These are phyloP conservation scores for Dendrobium catenatum DNA, from an alignment of 106 monocot species.

Conservation along the genomic window DNA sequence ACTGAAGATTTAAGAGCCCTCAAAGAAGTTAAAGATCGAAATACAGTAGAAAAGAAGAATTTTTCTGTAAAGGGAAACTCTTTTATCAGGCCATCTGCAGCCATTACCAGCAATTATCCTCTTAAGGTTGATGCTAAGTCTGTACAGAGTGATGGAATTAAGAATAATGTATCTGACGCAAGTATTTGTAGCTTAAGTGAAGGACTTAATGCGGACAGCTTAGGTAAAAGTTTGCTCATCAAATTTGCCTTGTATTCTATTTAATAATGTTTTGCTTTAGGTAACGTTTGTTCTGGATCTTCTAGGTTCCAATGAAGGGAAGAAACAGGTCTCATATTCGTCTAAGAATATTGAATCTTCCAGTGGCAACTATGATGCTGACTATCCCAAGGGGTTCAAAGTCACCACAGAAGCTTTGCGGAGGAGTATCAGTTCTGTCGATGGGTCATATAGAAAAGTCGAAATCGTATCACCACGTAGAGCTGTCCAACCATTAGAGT, in stretches of 20 bases:
- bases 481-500: conserved; percentile 7
- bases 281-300: conserved; percentile 1
- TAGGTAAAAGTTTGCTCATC: conserved; percentile 20
- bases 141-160: background rate
- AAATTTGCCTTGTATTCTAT: background rate
- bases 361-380: conserved; percentile 12
- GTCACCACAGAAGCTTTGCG: conserved; percentile 4
- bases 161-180: conserved; percentile 11
- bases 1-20: conserved; percentile 27
- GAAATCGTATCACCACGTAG: conserved; percentile 4
- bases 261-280: background rate
- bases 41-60: conserved; percentile 33
- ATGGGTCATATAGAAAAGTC: conserved; percentile 9
- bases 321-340: conserved; percentile 6
- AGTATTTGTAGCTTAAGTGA: conserved; percentile 12
- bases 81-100: conserved; percentile 8
- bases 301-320: conserved; percentile 34
- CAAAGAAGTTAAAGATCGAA: conserved; percentile 27
- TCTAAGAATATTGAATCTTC: conserved; percentile 25
- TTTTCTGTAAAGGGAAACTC: conserved; percentile 24
- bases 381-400: conserved; percentile 21
- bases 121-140: conserved; percentile 25
- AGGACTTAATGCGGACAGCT: conserved; percentile 22
- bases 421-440: conserved; percentile 3
- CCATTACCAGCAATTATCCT: conserved; percentile 7